Evolutionary conservation across 257 asterid genomes (phyloP).

Genomic region (Solanum rostratum): DNA sequence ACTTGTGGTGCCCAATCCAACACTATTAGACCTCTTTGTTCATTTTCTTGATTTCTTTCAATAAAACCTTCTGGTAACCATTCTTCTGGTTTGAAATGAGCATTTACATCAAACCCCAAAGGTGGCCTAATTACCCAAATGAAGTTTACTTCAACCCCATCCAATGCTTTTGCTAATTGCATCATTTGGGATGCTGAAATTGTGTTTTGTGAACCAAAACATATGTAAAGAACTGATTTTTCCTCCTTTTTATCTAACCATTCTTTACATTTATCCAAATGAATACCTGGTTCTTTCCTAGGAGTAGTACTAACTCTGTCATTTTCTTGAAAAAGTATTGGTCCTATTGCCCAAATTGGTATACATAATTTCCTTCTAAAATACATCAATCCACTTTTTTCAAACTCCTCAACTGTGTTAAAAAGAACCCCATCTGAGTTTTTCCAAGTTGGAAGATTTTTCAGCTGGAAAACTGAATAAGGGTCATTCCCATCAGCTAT

Average conservation of each 20-base stretch:
- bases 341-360: slow-evolving; percentile 49
- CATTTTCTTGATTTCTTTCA: slow-evolving; percentile 8
- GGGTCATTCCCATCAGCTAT: slow-evolving; percentile 30
- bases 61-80: slow-evolving; percentile 58
- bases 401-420: slow-evolving; percentile 46
- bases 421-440: slow-evolving; percentile 38
- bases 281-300: slow-evolving; percentile 8
- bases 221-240: slow-evolving; percentile 38
- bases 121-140: slow-evolving; percentile 58
- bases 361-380: slow-evolving; percentile 28
- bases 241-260: slow-evolving; percentile 27
- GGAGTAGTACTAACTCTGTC: no score
- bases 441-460: slow-evolving; percentile 29
- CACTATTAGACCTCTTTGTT: slow-evolving; percentile 28
- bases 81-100: slow-evolving; percentile 34
- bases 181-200: slow-evolving; percentile 49
- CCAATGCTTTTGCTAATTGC: slow-evolving; percentile 50
- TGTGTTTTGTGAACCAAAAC: slow-evolving; percentile 41
- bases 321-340: slow-evolving; percentile 19
- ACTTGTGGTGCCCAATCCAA: slow-evolving; percentile 49
- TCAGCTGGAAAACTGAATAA: slow-evolving; percentile 19
- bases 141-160: slow-evolving; percentile 22
- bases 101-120: slow-evolving; percentile 24
- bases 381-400: slow-evolving; percentile 29
- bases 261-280: slow-evolving; percentile 14